phyloP scores from a whole-genome alignment of 176 grass and related monocot genomes.

The Aegilops umbellulata region DNA sequence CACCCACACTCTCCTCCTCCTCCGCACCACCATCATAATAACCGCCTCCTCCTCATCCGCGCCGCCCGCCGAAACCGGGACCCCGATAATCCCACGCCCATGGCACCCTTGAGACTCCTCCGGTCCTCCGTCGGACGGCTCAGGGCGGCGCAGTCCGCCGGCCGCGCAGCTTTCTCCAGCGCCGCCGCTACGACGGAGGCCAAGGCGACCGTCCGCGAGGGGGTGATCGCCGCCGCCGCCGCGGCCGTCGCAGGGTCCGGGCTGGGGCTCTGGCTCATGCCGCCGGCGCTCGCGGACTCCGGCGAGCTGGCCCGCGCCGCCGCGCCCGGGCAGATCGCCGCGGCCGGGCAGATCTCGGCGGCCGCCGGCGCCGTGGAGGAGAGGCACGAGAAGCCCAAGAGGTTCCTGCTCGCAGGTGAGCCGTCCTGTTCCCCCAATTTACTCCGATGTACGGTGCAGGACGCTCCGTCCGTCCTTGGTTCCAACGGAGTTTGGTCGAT shows the following conservation, averaged over 20 bases:
- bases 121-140: conserved; percentile 36
- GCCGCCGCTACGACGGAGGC: not conserved
- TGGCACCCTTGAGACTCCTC: conserved; percentile 25
- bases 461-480: not conserved
- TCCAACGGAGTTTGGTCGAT: not conserved
- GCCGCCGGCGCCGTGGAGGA: not conserved
- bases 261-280: conserved; percentile 50
- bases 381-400: conserved; percentile 1
- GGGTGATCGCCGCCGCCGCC: conserved; percentile 25
- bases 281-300: conserved; percentile 46
- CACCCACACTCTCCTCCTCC: not conserved
- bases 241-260: conserved; percentile 57
- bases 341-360: conserved; percentile 43
- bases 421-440: not conserved
- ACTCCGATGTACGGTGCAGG: not conserved
- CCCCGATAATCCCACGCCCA: not conserved
- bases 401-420: conserved; percentile 74
- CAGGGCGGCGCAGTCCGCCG: not conserved
- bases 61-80: not conserved
- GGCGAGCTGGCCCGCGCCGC: conserved; percentile 3
- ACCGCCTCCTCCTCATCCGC: conserved; percentile 10
- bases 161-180: conserved; percentile 25
- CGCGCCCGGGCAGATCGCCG: conserved; percentile 33
- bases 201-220: not conserved
- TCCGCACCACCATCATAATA: not conserved